Percentiles rank a stretch among this genome's conserved stretches.
These are phyloP conservation scores for Coemansia sp. DNA, from an alignment of 192 early-diverging fungal species.

Conservation along the genomic window DNA sequence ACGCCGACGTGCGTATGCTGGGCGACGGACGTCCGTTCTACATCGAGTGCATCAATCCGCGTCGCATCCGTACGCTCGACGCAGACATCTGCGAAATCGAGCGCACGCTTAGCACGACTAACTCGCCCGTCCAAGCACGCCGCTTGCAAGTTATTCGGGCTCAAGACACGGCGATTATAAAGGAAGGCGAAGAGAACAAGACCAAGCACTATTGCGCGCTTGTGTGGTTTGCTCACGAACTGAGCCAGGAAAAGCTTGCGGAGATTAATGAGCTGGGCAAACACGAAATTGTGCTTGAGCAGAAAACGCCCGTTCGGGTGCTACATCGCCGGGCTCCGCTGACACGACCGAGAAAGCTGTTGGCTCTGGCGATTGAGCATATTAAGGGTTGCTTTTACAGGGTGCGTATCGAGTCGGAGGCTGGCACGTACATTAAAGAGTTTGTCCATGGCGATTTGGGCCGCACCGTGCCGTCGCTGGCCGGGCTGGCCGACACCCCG, in stretches of 20 bases:
- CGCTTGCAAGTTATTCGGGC: conserved; percentile 53
- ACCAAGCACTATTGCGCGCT: conserved; percentile 69
- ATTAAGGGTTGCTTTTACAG: conserved; percentile 59
- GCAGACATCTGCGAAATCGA: conserved; percentile 55
- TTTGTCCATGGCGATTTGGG: conserved; percentile 94
- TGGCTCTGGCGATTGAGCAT: conserved; percentile 52
- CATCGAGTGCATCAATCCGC: conserved; percentile 81
- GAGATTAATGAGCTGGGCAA: conserved; percentile 57
- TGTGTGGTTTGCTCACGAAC: conserved; percentile 63
- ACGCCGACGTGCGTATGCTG: conserved; percentile 93
- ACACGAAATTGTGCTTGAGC: conserved; percentile 57
- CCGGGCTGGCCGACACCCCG: conserved; percentile 60
- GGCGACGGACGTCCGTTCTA: conserved; percentile 91
- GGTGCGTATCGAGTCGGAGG: conserved; percentile 74
- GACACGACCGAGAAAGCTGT: conserved; percentile 58
- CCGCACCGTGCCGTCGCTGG: conserved; percentile 72
- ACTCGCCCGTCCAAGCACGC: conserved; percentile 58
- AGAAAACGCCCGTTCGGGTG: conserved; percentile 73
- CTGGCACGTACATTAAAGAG: conserved; percentile 91
- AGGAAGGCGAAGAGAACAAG: conserved; percentile 75
- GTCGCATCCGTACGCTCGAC: conserved; percentile 37
- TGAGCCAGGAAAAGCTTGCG: conserved; percentile 56
- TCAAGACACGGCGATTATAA: conserved; percentile 62
- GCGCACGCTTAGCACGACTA: conserved; percentile 38
- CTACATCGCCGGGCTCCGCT: conserved; percentile 67